Percentiles rank a stretch among this genome's conserved stretches.
These are phyloP conservation scores for Aureobasidium sp. DNA, from an alignment of 2,329 filamentous ascomycete species.

Conservation along the genomic window DNA sequence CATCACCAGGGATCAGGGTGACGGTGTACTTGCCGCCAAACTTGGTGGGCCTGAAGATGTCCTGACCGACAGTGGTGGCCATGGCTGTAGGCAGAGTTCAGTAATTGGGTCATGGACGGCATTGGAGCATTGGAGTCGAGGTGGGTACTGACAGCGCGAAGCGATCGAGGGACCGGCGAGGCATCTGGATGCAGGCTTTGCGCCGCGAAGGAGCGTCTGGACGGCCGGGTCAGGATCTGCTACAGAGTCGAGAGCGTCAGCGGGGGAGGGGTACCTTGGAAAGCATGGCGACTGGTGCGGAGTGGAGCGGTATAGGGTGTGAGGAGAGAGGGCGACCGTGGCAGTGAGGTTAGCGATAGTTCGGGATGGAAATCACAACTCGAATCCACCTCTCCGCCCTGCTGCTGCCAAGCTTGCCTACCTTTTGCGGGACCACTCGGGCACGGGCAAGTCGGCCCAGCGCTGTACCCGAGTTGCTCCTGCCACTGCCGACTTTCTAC, in stretches of 20 bases:
- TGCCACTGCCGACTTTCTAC: not conserved
- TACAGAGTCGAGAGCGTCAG: constrained; percentile 25
- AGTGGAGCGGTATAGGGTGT: constrained; percentile 12
- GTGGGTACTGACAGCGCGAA: constrained; percentile 45
- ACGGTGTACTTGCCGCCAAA: constrained; percentile 99
- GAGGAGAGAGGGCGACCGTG: constrained; percentile 14
- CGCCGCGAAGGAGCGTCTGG: constrained; percentile 52
- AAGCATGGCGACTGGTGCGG: constrained; percentile 32
- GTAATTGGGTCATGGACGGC: constrained; percentile 16
- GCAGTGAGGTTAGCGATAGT: constrained; percentile 17
- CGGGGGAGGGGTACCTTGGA: constrained; percentile 29
- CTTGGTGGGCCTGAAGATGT: constrained; percentile 99
- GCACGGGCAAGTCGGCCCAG: not conserved
- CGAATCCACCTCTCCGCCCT: not conserved
- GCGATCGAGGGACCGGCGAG: constrained; percentile 44
- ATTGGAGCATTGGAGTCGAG: not conserved
- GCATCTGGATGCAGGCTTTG: constrained; percentile 41
- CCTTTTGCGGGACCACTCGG: not conserved
- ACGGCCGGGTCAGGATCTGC: constrained; percentile 17
- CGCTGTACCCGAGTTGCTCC: not conserved
- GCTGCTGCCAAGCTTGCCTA: not conserved
- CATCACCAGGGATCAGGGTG: constrained; percentile 91
- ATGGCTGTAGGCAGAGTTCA: constrained; percentile 40
- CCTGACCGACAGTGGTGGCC: constrained; percentile 67
- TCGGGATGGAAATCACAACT: constrained; percentile 17